A percentile compares a stretch with the other conserved stretches of the same genome.
phyloP scores from a whole-genome alignment of 176 grass and related monocot genomes.

The Phragmites australis region DNA sequence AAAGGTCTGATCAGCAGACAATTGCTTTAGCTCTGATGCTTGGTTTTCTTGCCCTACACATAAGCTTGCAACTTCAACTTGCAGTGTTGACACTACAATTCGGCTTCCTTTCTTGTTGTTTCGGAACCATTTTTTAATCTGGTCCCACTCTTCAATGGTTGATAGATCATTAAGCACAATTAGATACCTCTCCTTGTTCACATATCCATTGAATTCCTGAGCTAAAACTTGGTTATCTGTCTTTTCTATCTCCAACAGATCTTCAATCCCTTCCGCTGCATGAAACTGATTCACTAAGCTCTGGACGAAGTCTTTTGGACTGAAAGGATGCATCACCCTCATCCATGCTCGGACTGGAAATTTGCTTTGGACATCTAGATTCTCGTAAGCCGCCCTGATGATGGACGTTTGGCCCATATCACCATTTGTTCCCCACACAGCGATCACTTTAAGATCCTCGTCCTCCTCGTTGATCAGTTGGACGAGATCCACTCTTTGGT shows the following conservation, averaged over 20 bases:
- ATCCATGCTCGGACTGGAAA: slow-evolving; percentile 37
- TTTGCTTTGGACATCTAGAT: not conserved
- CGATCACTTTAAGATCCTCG: not conserved
- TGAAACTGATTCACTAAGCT: slow-evolving; percentile 1
- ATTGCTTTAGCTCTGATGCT: not conserved
- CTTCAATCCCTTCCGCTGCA: not conserved
- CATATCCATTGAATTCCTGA: not conserved
- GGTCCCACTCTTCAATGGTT: slow-evolving; percentile 5
- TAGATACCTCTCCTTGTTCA: not conserved
- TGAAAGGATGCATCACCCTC: slow-evolving; percentile 17
- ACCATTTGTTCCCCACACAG: not conserved
- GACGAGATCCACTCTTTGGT: not conserved
- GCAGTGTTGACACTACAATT: not conserved
- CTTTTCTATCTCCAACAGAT: not conserved
- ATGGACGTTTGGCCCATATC: not conserved
- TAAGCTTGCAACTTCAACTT: not conserved
- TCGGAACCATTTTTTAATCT: not conserved
- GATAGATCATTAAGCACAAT: slow-evolving; percentile 27
- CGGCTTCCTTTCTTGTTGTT: not conserved
- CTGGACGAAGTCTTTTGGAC: not conserved
- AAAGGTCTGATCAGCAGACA: not conserved
- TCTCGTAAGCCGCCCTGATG: not conserved
- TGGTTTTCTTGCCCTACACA: not conserved
- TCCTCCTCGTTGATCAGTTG: not conserved
- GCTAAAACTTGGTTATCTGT: not conserved